These are phyloP conservation scores for Yamadazyma kitorensis DNA, from an alignment of 805 yeast genomes.

Conservation along the genomic window DNA sequence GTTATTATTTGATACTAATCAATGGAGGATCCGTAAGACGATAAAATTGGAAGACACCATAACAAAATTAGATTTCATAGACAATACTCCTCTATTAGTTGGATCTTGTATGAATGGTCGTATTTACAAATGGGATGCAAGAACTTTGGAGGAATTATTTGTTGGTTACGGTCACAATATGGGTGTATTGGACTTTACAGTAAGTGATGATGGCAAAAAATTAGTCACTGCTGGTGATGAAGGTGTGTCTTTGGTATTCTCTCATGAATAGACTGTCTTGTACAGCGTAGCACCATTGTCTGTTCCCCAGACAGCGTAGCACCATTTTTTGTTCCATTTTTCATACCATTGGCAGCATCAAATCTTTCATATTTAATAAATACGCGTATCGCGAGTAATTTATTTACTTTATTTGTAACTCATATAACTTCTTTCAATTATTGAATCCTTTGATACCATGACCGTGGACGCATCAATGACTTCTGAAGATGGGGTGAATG, in stretches of 20 bases:
- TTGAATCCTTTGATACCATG: slow-evolving; percentile 1
- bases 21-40: slow-evolving; percentile 82
- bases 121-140: slow-evolving; percentile 82
- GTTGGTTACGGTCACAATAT: slow-evolving; percentile 89
- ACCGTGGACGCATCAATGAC: slow-evolving; percentile 1
- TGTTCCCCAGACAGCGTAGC: too few species aligned
- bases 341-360: too few species aligned
- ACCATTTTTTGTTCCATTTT: too few species aligned
- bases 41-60: slow-evolving; percentile 71
- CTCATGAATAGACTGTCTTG: too few species aligned
- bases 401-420: too few species aligned
- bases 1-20: slow-evolving; percentile 74
- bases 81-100: slow-evolving; percentile 54
- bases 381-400: too few species aligned
- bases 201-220: slow-evolving; percentile 62
- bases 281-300: too few species aligned
- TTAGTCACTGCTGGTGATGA: slow-evolving; percentile 95
- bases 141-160: slow-evolving; percentile 76
- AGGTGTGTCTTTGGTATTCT: slow-evolving; percentile 84
- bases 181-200: slow-evolving; percentile 86
- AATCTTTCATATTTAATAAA: too few species aligned
- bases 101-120: slow-evolving; percentile 84
- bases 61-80: slow-evolving; percentile 72
- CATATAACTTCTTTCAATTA: too few species aligned
- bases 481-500: background rate